Conservation (phyloP, 352 stramenopile species). For the Aphanomyces stellatus region DNA sequence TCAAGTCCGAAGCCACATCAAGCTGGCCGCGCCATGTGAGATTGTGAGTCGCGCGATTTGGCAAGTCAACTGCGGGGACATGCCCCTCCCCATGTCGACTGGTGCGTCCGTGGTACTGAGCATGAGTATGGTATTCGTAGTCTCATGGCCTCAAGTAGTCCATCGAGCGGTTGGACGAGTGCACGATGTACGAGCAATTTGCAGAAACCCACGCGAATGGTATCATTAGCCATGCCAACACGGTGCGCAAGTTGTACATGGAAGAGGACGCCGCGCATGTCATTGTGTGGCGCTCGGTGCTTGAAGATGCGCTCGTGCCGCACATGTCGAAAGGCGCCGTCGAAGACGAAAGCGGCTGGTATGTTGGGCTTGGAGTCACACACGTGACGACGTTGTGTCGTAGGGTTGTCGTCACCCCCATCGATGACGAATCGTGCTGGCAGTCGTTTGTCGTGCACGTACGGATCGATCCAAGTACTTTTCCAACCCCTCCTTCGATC, state of each 20-base stretch:
- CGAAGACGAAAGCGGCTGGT: conserved; percentile 10
- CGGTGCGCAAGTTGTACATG: not conserved
- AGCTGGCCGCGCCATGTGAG: not conserved
- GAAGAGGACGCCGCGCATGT: not conserved
- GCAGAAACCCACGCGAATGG: not conserved
- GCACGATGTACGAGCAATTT: conserved; percentile 4
- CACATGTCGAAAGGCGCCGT: conserved; percentile 1
- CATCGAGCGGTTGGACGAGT: not conserved
- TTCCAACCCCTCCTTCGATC: too few relatives aligned
- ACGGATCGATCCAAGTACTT: not conserved
- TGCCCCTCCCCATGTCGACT: not conserved
- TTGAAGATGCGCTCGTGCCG: conserved; percentile 9
- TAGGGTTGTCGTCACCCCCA: not conserved
- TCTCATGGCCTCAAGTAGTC: not conserved
- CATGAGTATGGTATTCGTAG: not conserved
- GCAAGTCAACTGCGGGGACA: not conserved
- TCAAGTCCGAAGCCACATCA: not conserved
- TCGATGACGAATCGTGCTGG: not conserved
- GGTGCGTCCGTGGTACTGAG: not conserved
- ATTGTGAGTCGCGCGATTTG: not conserved
- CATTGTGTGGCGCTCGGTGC: conserved; percentile 5
- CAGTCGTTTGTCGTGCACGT: not conserved
- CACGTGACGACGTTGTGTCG: not conserved
- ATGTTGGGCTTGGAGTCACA: not conserved
- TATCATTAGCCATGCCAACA: not conserved